Conservation (phyloP, 495 filamentous ascomycete genomes). For the Aspergillus ellipticus region DNA sequence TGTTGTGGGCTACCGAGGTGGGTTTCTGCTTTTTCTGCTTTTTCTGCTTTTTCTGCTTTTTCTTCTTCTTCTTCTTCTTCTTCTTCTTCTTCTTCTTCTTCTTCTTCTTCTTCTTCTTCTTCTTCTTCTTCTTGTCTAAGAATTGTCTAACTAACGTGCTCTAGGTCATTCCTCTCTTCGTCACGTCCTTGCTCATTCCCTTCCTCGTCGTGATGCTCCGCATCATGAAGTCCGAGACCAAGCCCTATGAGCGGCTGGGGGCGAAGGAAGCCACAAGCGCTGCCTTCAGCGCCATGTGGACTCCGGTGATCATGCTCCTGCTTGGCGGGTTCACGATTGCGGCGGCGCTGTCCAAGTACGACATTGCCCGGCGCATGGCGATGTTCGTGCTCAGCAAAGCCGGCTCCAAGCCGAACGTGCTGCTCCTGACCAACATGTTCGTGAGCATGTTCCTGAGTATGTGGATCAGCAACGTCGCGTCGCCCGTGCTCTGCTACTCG, state of each 20-base stretch:
- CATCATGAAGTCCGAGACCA: conserved; percentile 74
- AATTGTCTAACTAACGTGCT: not conserved
- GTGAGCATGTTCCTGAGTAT: conserved; percentile 96
- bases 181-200: conserved; percentile 89
- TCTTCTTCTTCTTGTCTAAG: no score
- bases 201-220: conserved; percentile 86
- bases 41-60: conserved; percentile 5
- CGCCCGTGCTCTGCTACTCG: conserved; percentile 96
- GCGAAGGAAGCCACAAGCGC: conserved; percentile 72
- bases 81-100: no score
- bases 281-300: conserved; percentile 97
- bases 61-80: no score
- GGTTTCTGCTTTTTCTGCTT: conserved; percentile 7
- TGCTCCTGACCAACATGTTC: conserved; percentile 95
- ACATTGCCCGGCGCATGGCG: conserved; percentile 94
- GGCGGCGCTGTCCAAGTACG: conserved; percentile 92
- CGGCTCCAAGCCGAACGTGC: conserved; percentile 79
- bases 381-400: conserved; percentile 97
- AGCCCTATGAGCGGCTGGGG: conserved; percentile 63
- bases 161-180: conserved; percentile 92
- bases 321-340: conserved; percentile 96
- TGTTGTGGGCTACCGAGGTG: conserved; percentile 96
- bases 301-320: conserved; percentile 96
- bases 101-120: no score
- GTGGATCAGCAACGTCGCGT: conserved; percentile 98